These are phyloP conservation scores for Arthrobotrys megalospora DNA, from an alignment of 2,329 filamentous ascomycete genomes.

Conservation along the genomic window DNA sequence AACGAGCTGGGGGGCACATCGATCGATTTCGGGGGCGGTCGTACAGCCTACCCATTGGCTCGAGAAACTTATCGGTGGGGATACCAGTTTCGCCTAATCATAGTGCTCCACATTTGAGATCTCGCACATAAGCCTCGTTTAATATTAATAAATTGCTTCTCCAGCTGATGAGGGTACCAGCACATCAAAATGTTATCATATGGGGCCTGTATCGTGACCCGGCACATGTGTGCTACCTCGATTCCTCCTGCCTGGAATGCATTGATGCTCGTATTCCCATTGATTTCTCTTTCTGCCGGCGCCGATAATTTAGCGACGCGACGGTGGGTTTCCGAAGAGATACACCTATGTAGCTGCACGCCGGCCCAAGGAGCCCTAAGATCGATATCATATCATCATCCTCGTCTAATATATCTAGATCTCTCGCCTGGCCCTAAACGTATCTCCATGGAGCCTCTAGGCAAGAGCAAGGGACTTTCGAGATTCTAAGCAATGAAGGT, in stretches of 20 bases:
- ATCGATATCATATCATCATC: too few species aligned
- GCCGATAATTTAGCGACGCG: neutral
- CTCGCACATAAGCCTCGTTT: neutral
- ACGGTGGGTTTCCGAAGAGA: too few species aligned
- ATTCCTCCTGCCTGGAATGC: neutral
- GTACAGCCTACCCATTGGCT: conserved; percentile 1
- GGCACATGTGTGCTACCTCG: neutral
- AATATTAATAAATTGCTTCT: neutral
- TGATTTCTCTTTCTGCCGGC: neutral
- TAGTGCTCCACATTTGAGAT: neutral
- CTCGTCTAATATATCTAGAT: too few species aligned
- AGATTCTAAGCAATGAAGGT: too few species aligned
- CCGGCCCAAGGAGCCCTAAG: too few species aligned
- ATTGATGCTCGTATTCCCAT: neutral
- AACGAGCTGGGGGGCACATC: conserved; percentile 5
- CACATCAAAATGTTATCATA: neutral
- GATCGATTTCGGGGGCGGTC: neutral
- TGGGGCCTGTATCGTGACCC: neutral
- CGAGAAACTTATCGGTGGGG: neutral
- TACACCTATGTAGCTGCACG: too few species aligned
- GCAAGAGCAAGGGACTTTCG: too few species aligned
- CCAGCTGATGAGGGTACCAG: neutral
- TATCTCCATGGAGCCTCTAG: too few species aligned
- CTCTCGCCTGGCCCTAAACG: too few species aligned
- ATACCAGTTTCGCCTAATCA: neutral